phyloP scores from a whole-genome alignment of 176 grass and related monocot species.

The Oryza brachyantha region DNA sequence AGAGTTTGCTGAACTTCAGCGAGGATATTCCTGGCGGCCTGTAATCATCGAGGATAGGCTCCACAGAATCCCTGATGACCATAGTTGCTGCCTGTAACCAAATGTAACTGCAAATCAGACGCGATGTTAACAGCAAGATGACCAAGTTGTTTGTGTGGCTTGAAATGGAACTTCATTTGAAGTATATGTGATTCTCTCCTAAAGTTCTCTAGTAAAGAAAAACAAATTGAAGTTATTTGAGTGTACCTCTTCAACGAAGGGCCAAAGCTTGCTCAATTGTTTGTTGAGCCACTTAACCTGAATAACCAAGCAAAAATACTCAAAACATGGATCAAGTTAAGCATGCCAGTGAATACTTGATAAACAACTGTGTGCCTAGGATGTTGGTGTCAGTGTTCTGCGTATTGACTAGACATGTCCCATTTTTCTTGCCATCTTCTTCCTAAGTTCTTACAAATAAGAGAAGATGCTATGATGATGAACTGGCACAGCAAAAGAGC shows the following conservation, averaged over 20 bases:
- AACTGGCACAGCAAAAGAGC: neutral
- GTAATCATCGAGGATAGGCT: constrained; percentile 87
- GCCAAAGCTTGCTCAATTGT: constrained; percentile 84
- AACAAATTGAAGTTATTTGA: neutral
- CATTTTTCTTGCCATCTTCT: neutral
- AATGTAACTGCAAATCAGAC: constrained; percentile 22
- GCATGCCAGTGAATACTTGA: neutral
- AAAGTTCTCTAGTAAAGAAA: constrained; percentile 1
- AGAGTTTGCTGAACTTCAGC: constrained; percentile 91
- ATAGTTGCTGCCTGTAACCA: constrained; percentile 77
- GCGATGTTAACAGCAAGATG: neutral
- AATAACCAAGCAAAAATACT: constrained; percentile 22
- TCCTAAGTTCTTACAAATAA: neutral
- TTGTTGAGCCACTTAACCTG: constrained; percentile 98
- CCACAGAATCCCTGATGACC: constrained; percentile 90
- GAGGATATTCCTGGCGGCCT: constrained; percentile 82
- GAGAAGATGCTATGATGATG: neutral
- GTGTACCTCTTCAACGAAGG: constrained; percentile 80
- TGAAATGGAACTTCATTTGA: constrained; percentile 6
- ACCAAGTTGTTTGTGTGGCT: neutral
- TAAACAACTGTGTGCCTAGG: neutral
- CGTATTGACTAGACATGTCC: too few relatives aligned
- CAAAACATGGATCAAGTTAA: constrained; percentile 4
- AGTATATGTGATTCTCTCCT: neutral
- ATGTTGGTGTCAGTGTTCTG: neutral